Evolutionary conservation across 495 filamentous ascomycete genomes (phyloP).

Genomic region (Penicillium samsonianum): DNA sequence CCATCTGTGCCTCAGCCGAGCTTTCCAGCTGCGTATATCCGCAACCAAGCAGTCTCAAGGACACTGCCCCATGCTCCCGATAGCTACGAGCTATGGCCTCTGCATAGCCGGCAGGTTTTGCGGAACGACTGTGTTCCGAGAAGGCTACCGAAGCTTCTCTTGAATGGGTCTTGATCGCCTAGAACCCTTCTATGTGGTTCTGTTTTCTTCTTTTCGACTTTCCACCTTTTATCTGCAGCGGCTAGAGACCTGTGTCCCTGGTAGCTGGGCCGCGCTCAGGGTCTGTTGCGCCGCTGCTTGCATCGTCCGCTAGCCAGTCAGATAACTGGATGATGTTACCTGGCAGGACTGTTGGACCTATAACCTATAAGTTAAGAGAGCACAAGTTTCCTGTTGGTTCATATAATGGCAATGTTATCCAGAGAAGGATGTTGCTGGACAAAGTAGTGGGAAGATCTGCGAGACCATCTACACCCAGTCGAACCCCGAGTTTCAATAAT

Average conservation of each 20-base stretch:
- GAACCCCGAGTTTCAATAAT: neutral
- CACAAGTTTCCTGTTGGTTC: slow-evolving; percentile 8
- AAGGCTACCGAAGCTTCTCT: slow-evolving; percentile 27
- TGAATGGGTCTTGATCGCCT: slow-evolving; percentile 13
- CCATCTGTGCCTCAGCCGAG: slow-evolving; percentile 16
- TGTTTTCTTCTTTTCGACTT: slow-evolving; percentile 8
- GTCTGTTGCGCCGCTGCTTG: slow-evolving; percentile 15
- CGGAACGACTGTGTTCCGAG: slow-evolving; percentile 9
- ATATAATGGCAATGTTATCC: slow-evolving; percentile 13
- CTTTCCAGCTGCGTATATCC: slow-evolving; percentile 23
- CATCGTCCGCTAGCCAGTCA: slow-evolving; percentile 17
- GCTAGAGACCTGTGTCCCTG: slow-evolving; percentile 19
- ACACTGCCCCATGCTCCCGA: slow-evolving; percentile 16
- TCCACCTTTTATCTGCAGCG: slow-evolving; percentile 16
- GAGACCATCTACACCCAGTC: neutral
- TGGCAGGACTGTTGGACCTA: slow-evolving; percentile 17
- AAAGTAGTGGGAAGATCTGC: neutral
- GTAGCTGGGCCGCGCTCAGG: slow-evolving; percentile 28
- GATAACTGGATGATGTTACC: slow-evolving; percentile 19
- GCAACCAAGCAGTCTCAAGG: slow-evolving; percentile 23
- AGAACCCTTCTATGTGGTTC: slow-evolving; percentile 13
- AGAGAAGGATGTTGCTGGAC: slow-evolving; percentile 27
- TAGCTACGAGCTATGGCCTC: slow-evolving; percentile 18
- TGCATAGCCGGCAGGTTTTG: slow-evolving; percentile 6
- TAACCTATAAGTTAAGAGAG: slow-evolving; percentile 4